These are phyloP conservation scores for Saccharomyces eubayanus DNA, from an alignment of 805 yeast species.

Conservation along the genomic window DNA sequence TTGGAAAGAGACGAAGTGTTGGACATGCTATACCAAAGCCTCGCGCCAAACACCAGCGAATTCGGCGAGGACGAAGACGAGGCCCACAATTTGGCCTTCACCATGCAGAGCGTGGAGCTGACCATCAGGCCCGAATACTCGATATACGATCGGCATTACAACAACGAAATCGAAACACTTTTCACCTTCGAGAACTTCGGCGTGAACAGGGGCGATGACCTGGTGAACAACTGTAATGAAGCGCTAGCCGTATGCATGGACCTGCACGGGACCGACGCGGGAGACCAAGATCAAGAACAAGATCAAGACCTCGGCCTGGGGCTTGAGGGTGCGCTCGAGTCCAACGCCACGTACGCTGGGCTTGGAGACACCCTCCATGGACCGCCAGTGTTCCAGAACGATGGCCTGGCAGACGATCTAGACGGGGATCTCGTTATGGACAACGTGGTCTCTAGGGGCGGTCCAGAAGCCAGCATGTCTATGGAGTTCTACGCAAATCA, in stretches of 20 bases:
- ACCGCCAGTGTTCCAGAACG: constrained; percentile 12
- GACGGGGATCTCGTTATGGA: constrained; percentile 11
- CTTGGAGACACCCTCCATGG: constrained; percentile 14
- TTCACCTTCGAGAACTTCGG: constrained; percentile 35
- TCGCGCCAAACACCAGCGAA: not conserved
- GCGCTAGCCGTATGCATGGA: constrained; percentile 33
- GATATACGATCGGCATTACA: constrained; percentile 32
- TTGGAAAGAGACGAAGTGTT: constrained; percentile 22
- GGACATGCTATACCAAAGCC: constrained; percentile 17
- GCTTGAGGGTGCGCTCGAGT: not conserved
- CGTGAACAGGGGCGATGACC: constrained; percentile 33
- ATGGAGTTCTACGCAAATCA: constrained; percentile 14
- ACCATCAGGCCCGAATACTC: constrained; percentile 32
- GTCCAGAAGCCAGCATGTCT: constrained; percentile 22
- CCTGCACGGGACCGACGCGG: constrained; percentile 12
- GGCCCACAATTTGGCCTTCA: not conserved
- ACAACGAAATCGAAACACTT: constrained; percentile 29
- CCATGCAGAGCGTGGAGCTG: constrained; percentile 26
- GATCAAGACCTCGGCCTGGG: constrained; percentile 1
- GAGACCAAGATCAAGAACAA: constrained; percentile 5
- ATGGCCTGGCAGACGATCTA: constrained; percentile 25
- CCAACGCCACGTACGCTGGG: constrained; percentile 10
- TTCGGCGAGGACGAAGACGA: not conserved
- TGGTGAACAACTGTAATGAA: constrained; percentile 32
- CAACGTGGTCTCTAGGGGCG: constrained; percentile 5